A percentile compares a stretch with the other conserved stretches of the same genome.
phyloP scores from a whole-genome alignment of 805 yeast genomes.

The Ogataea pilisensis region DNA sequence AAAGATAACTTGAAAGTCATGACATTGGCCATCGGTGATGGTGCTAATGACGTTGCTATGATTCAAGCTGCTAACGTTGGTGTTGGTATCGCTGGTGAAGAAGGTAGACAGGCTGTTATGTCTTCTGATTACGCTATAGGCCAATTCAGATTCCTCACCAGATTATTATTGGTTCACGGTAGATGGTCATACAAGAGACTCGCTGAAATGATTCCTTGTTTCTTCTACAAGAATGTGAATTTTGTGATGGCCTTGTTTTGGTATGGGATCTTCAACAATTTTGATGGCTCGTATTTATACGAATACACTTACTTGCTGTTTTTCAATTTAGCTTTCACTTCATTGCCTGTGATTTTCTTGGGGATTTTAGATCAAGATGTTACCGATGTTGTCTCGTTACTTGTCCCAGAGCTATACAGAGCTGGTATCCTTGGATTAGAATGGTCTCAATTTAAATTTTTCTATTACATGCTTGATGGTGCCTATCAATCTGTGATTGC shows the following conservation, averaged over 20 bases:
- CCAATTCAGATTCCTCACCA: slow-evolving; percentile 63
- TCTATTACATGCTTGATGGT: slow-evolving; percentile 65
- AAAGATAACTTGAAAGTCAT: slow-evolving; percentile 62
- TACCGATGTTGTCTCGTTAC: slow-evolving; percentile 55
- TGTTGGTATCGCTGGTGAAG: slow-evolving; percentile 84
- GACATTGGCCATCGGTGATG: slow-evolving; percentile 82
- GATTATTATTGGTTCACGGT: slow-evolving; percentile 74
- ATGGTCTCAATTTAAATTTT: slow-evolving; percentile 57
- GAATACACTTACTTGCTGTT: slow-evolving; percentile 77
- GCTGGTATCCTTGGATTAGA: slow-evolving; percentile 61
- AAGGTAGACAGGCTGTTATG: slow-evolving; percentile 86
- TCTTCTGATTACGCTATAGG: slow-evolving; percentile 81
- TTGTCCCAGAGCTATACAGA: slow-evolving; percentile 68
- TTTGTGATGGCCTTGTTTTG: slow-evolving; percentile 74
- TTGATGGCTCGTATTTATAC: slow-evolving; percentile 72
- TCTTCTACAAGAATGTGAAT: slow-evolving; percentile 72
- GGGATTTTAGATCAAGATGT: slow-evolving; percentile 78
- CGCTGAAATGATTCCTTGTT: slow-evolving; percentile 74
- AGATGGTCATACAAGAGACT: slow-evolving; percentile 75
- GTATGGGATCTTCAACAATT: slow-evolving; percentile 65
- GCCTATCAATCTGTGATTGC: slow-evolving; percentile 66
- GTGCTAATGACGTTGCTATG: slow-evolving; percentile 87
- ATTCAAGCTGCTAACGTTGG: slow-evolving; percentile 84
- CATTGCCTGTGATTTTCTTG: slow-evolving; percentile 69
- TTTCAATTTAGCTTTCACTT: slow-evolving; percentile 77